Percentiles rank a stretch among this genome's conserved stretches.
phyloP scores from a whole-genome alignment of 768 basidiomycete genomes.

The Hericium alpestre region DNA sequence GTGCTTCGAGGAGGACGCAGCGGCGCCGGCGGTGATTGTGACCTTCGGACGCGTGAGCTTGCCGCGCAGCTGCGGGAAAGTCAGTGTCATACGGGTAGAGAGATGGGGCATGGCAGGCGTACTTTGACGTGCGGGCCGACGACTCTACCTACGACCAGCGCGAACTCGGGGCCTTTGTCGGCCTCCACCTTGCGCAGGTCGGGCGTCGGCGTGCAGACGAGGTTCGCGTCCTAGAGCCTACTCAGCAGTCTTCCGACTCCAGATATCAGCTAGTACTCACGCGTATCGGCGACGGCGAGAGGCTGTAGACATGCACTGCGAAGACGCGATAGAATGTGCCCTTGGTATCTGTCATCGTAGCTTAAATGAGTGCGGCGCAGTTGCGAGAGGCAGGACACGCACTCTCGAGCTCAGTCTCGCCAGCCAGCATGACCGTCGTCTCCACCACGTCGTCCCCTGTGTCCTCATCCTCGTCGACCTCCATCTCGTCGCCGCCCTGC shows the following conservation, averaged over 20 bases:
- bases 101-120: neutral
- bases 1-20: conserved; percentile 8
- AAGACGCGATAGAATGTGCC: conserved; percentile 40
- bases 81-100: neutral
- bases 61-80: neutral
- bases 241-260: too few species aligned
- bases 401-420: conserved; percentile 60
- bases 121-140: conserved; percentile 9
- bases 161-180: neutral
- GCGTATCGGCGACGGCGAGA: conserved; percentile 53
- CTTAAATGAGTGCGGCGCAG: neutral
- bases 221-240: conserved; percentile 29
- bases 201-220: conserved; percentile 20
- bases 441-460: conserved; percentile 34
- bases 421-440: conserved; percentile 46
- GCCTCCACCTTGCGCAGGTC: conserved; percentile 6
- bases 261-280: conserved; percentile 21
- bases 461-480: conserved; percentile 28
- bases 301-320: conserved; percentile 58
- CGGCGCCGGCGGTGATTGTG: neutral
- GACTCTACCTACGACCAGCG: conserved; percentile 6
- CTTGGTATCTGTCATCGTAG: conserved; percentile 36
- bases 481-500: conserved; percentile 19
- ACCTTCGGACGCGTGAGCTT: too few species aligned
- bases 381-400: conserved; percentile 13